Evolutionary conservation across 768 basidiomycete genomes (phyloP), one percentile per base, ranked within the genome.

Genomic region (Termitomyces eurrhizus): DNA sequence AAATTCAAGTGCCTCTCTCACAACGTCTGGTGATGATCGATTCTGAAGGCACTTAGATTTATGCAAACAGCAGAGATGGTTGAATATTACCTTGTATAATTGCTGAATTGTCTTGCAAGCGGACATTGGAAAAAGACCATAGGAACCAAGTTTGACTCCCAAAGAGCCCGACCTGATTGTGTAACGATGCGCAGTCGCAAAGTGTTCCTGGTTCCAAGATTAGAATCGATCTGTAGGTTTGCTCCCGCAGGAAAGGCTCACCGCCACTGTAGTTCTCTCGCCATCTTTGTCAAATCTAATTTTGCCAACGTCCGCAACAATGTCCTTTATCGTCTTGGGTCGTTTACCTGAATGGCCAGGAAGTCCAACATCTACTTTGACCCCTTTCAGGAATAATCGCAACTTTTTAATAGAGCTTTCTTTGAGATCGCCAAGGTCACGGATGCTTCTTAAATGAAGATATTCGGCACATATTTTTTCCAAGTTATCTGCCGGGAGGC

Each of bases 21-120:
- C 67, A 24, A 73, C 64, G 5, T 75, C 71, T 1, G 73, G 72
- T 0, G 72, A 65, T 4, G 72, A 58, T 53, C 69, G 69, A 42
- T 69, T 71, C 72, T 76, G 33, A 21, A 9, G 4, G 44, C 41
- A 60, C 35, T n/a, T 32, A 41, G 16, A 33, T 37, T 18, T 5
- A 24, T 54, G 16, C 18, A 55, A 13, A 55, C 29, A 44, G 12
- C 9, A 44, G 52, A 21, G 3, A 21, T 18, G 0, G 26, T 26
- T 42, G 6, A 44, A 21, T 3, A 37, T 16, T 49, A 72, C 74
- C 62, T 72, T 70, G 55, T 69, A 74, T 4, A 75, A 49, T 41
- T 76, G 74, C 18, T 70, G 63, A 2, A 64, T 55, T 4, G 73
- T 73, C 8, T 21, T 58, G 44, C 73, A 74, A 14, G 62, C 66